These are phyloP conservation scores for Xerocomus minutiporus DNA, from an alignment of 1,284 basidiomycete genomes.

Conservation along the genomic window DNA sequence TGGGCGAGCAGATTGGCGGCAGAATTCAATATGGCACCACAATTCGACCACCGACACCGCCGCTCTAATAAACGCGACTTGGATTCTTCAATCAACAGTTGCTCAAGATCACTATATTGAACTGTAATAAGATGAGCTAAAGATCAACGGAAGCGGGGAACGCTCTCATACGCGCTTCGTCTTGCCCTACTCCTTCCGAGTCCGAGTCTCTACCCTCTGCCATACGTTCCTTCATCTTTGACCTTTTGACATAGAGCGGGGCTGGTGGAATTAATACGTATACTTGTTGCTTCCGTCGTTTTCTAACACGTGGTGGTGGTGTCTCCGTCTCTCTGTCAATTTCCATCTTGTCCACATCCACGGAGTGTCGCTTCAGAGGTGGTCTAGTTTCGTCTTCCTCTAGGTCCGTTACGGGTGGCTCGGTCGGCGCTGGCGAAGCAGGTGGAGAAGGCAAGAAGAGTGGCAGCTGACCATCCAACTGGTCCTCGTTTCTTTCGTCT, in stretches of 20 bases:
- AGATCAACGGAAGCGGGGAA: constrained; percentile 18
- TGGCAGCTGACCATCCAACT: constrained; percentile 19
- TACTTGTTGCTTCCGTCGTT: constrained; percentile 24
- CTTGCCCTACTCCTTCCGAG: constrained; percentile 15
- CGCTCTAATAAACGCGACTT: constrained; percentile 44
- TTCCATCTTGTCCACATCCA: constrained; percentile 13
- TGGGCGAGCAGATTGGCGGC: constrained; percentile 47
- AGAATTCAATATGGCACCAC: constrained; percentile 52
- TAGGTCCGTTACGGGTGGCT: constrained; percentile 23
- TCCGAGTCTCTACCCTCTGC: constrained; percentile 11
- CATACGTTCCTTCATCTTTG: constrained; percentile 12
- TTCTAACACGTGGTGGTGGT: constrained; percentile 11
- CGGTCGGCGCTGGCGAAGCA: constrained; percentile 18
- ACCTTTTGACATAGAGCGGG: constrained; percentile 20
- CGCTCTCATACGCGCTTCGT: constrained; percentile 32
- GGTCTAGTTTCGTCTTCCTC: constrained; percentile 6
- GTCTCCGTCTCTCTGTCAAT: constrained; percentile 1
- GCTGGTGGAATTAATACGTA: constrained; percentile 32
- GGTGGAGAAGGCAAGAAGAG: constrained; percentile 31
- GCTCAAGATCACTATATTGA: constrained; percentile 35
- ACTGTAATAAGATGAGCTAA: constrained; percentile 38
- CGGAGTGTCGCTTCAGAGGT: constrained; percentile 22
- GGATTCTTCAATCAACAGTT: constrained; percentile 40
- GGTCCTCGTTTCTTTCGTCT: constrained; percentile 14
- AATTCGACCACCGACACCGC: constrained; percentile 58